These are phyloP conservation scores for Termitomyces sp. DNA, from an alignment of 768 basidiomycete species.

Conservation along the genomic window DNA sequence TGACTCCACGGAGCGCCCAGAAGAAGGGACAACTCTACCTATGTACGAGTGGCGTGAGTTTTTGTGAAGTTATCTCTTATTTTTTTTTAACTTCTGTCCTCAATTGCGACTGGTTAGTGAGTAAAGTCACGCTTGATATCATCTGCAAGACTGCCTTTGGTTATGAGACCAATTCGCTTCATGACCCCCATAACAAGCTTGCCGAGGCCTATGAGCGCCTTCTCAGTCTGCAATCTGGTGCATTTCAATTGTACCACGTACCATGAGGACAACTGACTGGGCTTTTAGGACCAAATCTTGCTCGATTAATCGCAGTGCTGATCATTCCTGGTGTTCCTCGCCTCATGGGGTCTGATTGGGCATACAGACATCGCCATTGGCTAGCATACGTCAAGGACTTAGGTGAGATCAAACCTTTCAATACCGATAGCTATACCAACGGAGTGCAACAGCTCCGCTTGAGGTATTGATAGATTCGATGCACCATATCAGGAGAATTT, in stretches of 20 bases:
- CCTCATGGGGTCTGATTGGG: conserved; percentile 28
- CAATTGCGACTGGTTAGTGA: conserved; percentile 26
- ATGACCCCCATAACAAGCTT: conserved; percentile 40
- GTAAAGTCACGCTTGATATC: conserved; percentile 47
- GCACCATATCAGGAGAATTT: conserved; percentile 36
- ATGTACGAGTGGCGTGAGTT: conserved; percentile 45
- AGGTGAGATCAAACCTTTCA: conserved; percentile 7
- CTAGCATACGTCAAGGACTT: conserved; percentile 17
- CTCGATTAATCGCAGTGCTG: conserved; percentile 28
- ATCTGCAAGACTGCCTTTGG: conserved; percentile 47
- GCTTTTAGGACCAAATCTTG: conserved; percentile 23
- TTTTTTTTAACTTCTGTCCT: not conserved
- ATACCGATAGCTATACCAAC: not conserved
- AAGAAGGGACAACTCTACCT: conserved; percentile 23
- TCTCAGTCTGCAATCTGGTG: conserved; percentile 31
- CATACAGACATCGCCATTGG: conserved; percentile 28
- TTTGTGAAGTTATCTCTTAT: not conserved
- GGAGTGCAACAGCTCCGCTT: conserved; percentile 13
- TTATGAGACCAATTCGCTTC: conserved; percentile 38
- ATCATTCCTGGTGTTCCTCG: conserved; percentile 29
- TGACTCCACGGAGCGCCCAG: conserved; percentile 14
- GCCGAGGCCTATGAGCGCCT: conserved; percentile 41
- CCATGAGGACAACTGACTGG: not conserved
- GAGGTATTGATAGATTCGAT: conserved; percentile 28
- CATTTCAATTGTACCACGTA: not conserved